Evolutionary conservation across 441 rosid genomes (phyloP), one percentile per base, ranked within the genome.

Genomic region (Populus hybrid): DNA sequence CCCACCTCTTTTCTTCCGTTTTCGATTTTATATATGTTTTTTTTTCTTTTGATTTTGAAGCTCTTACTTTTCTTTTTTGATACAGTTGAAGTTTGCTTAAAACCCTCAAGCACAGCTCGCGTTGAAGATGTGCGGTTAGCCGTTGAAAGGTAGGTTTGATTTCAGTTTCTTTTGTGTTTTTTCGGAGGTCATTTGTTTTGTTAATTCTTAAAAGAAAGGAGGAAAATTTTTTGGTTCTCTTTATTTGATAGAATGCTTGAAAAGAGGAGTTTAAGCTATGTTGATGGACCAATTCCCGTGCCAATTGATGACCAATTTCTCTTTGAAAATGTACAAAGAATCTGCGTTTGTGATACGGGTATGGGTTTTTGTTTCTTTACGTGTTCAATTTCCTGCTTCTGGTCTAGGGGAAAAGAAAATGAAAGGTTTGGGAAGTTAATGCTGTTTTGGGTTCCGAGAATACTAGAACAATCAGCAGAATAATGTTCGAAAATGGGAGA

Each of bases 1-100:
- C 14, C 75, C 2, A 0, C 40, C 78, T 78, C 24, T 7, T 61
- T 9, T 53, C 53, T 76, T 78, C 50, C 9, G 16, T 19, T 70
- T 38, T 46, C 46, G 14, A 24, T 73, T 78, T 73, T 24, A 12
- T 50, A 19, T 46, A 24, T 35, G 4, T 21, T 6, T 28, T 35
- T 19, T 19, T 24, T 16, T 16, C 36, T 40, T 70, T 70, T 69
- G 53, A 36, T 46, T 35, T 4, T 50, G 67, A 74, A 57, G 24
- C 10, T 42, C 19, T 2, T 57, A 64, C 30, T 9, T 42, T 16
- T 71, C 57, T 68, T 14, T 34, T 16, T 66, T 57, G 16, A 35
- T 50, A 1, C 86, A 93, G 97, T 95, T 75, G 98, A 95, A 86
- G 99, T 92, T 35, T 93, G 98, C 88, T 85, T 95, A 73, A 93